Evolutionary conservation across 192 early-diverging fungal species (phyloP), one percentile per base, ranked within the genome.

Genomic region (Coemansia sp.): DNA sequence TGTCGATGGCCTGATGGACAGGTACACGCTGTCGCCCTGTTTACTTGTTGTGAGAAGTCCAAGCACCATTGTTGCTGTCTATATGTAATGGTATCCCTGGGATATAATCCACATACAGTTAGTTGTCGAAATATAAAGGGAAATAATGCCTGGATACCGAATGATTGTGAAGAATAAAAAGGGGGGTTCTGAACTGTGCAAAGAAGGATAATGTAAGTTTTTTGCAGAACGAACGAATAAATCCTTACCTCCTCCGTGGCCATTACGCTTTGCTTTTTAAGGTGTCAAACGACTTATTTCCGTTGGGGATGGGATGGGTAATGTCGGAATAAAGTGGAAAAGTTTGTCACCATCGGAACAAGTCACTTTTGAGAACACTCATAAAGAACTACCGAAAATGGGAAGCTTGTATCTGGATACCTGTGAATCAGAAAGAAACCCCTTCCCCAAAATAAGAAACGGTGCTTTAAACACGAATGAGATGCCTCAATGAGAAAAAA

Each of bases 1-100:
- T 8, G 75, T 78, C 30, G 60, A 65, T 15, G 75, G 66, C 29
- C 71, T 65, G 9, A 78, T 57, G 19, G 38, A 30, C 25, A 40
- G 44, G 11, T 47, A 25, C 20, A 47, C 44, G 44, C 44, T 25
- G 44, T 47, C 44, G 44, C 44, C 22, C 44, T 61, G 30, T 50
- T 50, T 50, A 4, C 45, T 25, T 34, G 44, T 34, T 47, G 59
- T 22, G 9, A 50, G 45, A 5, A 66, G 40, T 29, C 33, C 41
- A 50, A 48, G 45, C 29, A 47, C 45, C 29, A 61, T 61, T 22
- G 45, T 25, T 17, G 20, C 14, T 36, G 28, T 31, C 8, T 36
- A 36, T 36, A 11, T 36, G 13, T 6, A 36, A 36, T 5, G 34
- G n/a, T n/a, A n/a, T n/a, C n/a, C 5, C 13, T 36, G 34, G 50